Evolutionary conservation across 1,139 yeast species (phyloP).

Genomic region (Barnettozyma hawaiiensis): DNA sequence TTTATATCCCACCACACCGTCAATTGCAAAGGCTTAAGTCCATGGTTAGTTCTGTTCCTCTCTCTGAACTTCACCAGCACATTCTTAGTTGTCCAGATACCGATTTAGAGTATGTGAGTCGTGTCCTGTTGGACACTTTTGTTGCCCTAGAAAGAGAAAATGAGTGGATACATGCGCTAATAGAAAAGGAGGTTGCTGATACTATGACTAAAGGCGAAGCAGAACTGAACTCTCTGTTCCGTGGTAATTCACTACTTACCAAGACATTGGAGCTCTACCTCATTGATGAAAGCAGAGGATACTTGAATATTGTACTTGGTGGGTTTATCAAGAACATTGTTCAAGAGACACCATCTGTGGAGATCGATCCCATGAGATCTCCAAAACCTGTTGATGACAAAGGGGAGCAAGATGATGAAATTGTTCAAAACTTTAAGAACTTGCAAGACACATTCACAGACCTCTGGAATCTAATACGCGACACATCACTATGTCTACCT

Average conservation of each 20-base stretch:
- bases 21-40: conserved; percentile 1
- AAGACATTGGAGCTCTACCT: conserved; percentile 76
- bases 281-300: conserved; percentile 72
- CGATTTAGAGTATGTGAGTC: conserved; percentile 47
- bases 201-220: conserved; percentile 14
- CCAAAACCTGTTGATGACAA: conserved; percentile 36
- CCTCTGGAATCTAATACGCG: conserved; percentile 68
- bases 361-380: conserved; percentile 62
- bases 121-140: conserved; percentile 56
- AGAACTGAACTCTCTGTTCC: conserved; percentile 65
- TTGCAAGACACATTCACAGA: conserved; percentile 52
- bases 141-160: conserved; percentile 59
- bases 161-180: conserved; percentile 63
- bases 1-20: conserved; percentile 52
- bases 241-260: conserved; percentile 80
- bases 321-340: conserved; percentile 55
- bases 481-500: conserved; percentile 75
- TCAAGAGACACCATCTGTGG: conserved; percentile 45
- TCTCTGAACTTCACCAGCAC: neutral
- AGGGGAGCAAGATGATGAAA: conserved; percentile 33
- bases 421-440: conserved; percentile 47
- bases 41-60: neutral
- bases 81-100: neutral
- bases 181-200: conserved; percentile 51
- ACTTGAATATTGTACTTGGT: conserved; percentile 68